phyloP scores from a whole-genome alignment of 2,329 filamentous ascomycete genomes.

The Fusarium lyarnte region DNA sequence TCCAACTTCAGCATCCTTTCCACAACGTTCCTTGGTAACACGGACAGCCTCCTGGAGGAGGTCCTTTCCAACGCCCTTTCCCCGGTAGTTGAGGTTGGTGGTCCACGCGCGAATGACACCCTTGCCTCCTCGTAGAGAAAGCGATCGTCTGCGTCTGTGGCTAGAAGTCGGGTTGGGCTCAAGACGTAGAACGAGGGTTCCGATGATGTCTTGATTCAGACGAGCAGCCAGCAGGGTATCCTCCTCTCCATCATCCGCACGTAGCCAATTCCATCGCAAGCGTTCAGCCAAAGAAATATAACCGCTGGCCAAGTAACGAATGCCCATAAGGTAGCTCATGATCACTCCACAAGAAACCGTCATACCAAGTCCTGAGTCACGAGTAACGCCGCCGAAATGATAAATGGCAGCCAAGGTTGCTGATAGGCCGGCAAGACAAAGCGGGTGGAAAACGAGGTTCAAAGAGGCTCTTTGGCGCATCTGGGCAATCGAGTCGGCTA shows the following conservation, averaged over 20 bases:
- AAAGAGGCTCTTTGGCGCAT: constrained; percentile 76
- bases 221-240: constrained; percentile 73
- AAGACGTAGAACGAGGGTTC: constrained; percentile 74
- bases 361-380: constrained; percentile 64
- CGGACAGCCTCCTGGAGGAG: constrained; percentile 78
- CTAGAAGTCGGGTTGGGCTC: constrained; percentile 53
- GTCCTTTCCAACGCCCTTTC: constrained; percentile 75
- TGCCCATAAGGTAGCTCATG: constrained; percentile 69
- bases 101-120: constrained; percentile 87
- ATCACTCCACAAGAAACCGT: constrained; percentile 69
- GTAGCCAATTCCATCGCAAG: constrained; percentile 70
- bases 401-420: constrained; percentile 56
- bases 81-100: constrained; percentile 73
- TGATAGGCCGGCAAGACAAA: constrained; percentile 60
- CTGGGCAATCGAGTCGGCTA: constrained; percentile 85
- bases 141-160: constrained; percentile 49
- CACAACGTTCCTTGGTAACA: constrained; percentile 73
- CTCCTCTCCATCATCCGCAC: constrained; percentile 52
- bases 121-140: constrained; percentile 64
- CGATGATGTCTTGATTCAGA: constrained; percentile 75
- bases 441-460: constrained; percentile 71
- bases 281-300: constrained; percentile 73
- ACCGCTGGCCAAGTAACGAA: constrained; percentile 67
- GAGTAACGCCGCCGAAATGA: constrained; percentile 57
- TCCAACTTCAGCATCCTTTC: constrained; percentile 71